Evolutionary conservation across 2,329 filamentous ascomycete genomes (phyloP).

Genomic region (Paraconiothyrium brasiliense): DNA sequence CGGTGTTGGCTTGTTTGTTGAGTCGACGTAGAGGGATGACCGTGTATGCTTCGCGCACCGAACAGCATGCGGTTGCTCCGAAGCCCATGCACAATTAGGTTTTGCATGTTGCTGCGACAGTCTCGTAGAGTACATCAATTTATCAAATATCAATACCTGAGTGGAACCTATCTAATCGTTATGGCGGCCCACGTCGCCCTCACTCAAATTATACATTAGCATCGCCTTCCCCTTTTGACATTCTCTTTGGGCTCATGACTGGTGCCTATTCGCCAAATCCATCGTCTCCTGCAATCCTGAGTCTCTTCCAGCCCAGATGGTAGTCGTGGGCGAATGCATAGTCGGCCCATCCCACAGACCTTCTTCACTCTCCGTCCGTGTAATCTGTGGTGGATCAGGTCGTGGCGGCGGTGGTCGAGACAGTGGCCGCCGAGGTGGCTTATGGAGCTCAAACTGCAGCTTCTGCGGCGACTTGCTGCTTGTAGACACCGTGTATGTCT

Average conservation of each 20-base stretch:
- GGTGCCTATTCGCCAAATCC: not conserved
- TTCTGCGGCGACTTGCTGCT: conserved; percentile 3
- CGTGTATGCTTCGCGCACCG: no score
- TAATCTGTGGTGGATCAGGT: not conserved
- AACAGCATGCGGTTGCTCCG: no score
- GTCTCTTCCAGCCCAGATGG: not conserved
- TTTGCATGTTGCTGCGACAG: not conserved
- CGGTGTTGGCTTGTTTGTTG: no score
- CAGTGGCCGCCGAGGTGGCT: not conserved
- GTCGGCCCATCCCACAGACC: not conserved
- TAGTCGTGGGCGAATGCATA: not conserved
- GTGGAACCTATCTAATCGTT: not conserved
- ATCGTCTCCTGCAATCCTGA: conserved; percentile 7
- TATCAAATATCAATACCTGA: not conserved
- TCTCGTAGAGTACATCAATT: not conserved
- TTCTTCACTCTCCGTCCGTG: not conserved
- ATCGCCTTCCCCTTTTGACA: not conserved
- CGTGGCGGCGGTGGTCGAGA: not conserved
- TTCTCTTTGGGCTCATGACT: not conserved
- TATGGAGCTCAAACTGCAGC: not conserved
- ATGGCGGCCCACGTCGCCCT: not conserved
- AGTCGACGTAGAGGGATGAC: no score
- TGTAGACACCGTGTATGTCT: conserved; percentile 1
- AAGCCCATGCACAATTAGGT: not conserved
- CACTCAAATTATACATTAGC: not conserved